Evolutionary conservation across 2,329 filamentous ascomycete genomes (phyloP).

Genomic region (Graphilbum sp.): DNA sequence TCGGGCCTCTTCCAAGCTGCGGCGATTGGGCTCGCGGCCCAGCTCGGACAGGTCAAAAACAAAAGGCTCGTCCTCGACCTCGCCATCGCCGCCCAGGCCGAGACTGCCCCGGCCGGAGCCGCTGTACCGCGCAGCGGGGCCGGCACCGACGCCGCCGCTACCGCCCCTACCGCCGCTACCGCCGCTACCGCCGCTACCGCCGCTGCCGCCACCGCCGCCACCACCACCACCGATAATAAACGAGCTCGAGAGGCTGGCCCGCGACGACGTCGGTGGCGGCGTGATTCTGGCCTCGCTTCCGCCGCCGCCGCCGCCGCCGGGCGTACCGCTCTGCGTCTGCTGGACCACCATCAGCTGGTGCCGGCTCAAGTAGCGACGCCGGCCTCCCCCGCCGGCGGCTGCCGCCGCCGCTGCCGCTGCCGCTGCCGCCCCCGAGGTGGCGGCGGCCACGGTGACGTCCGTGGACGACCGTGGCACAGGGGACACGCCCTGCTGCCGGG

Average conservation of each 20-base stretch:
- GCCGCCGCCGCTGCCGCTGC: not conserved
- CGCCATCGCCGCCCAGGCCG: conserved; percentile 23
- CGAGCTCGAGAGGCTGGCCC: conserved; percentile 28
- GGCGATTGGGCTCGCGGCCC: conserved; percentile 34
- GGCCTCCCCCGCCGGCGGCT: conserved; percentile 1
- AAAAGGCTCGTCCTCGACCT: conserved; percentile 49
- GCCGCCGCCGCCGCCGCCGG: conserved; percentile 1
- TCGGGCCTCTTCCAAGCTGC: conserved; percentile 39
- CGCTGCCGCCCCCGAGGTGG: not conserved
- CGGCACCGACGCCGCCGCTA: conserved; percentile 35
- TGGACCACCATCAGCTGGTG: no score
- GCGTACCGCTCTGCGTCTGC: not conserved
- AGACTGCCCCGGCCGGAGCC: conserved; percentile 21
- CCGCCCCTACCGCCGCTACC: conserved; percentile 20
- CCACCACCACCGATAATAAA: conserved; percentile 12
- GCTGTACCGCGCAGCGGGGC: conserved; percentile 18
- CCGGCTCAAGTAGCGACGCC: conserved; percentile 9
- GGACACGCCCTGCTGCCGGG: conserved; percentile 18
- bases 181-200: no score
- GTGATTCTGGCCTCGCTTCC: conserved; percentile 17
- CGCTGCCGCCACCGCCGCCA: conserved; percentile 2
- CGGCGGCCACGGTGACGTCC: not conserved
- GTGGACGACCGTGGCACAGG: not conserved
- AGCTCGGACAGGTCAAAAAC: conserved; percentile 62
- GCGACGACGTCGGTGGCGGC: conserved; percentile 24